These are phyloP conservation scores for Podila epigama DNA, from an alignment of 192 early-diverging fungal genomes.

Conservation along the genomic window DNA sequence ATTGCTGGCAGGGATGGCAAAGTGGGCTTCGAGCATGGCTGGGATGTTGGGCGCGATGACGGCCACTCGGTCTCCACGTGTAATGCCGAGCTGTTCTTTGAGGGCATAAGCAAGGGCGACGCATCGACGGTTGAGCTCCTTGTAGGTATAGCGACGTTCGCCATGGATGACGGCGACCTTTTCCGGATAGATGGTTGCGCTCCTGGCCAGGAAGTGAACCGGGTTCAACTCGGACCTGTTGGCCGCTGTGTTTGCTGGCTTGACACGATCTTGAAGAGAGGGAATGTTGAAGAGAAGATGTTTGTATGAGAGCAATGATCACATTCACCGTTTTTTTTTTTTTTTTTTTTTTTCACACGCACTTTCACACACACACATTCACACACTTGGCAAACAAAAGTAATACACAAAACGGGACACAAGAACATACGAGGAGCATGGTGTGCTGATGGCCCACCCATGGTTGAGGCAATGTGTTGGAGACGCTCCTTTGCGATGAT, in stretches of 20 bases:
- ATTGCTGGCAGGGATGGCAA: slow-evolving; percentile 63
- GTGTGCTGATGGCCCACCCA: slow-evolving; percentile 12
- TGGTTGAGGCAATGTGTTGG: slow-evolving; percentile 36
- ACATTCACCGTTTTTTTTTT: too few relatives aligned
- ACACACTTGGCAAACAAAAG: not conserved
- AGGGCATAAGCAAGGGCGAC: slow-evolving; percentile 54
- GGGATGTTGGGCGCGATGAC: slow-evolving; percentile 63
- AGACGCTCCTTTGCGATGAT: slow-evolving; percentile 36
- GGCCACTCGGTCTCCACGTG: slow-evolving; percentile 58
- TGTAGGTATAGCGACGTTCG: slow-evolving; percentile 47
- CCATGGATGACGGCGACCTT: slow-evolving; percentile 59
- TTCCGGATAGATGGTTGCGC: slow-evolving; percentile 54
- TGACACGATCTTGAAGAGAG: slow-evolving; percentile 28
- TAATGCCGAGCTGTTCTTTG: slow-evolving; percentile 33
- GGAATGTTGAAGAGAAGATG: not conserved
- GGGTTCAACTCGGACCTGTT: slow-evolving; percentile 58
- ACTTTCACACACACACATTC: too few relatives aligned
- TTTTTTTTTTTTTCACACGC: too few relatives aligned
- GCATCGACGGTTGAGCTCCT: slow-evolving; percentile 55
- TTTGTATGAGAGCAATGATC: not conserved
- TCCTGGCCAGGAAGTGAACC: slow-evolving; percentile 59
- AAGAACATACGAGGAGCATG: slow-evolving; percentile 27
- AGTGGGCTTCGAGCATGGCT: slow-evolving; percentile 67
- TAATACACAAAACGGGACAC: not conserved
- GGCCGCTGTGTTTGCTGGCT: slow-evolving; percentile 7